phyloP scores from a whole-genome alignment of 1,284 basidiomycete genomes.

The Melampsora abietis-canadensis region DNA sequence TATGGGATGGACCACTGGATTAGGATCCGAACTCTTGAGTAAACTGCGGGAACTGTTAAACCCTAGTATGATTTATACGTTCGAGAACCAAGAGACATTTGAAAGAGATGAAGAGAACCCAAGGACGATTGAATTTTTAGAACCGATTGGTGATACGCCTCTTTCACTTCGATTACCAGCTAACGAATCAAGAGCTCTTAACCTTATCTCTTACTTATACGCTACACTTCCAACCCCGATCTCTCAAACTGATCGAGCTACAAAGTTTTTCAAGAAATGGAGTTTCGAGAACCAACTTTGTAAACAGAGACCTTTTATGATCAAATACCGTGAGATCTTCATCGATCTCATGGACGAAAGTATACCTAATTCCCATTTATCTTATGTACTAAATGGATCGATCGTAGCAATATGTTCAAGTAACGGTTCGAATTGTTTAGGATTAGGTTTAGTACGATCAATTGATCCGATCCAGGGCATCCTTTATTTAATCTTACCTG shows the following conservation, averaged over 20 bases:
- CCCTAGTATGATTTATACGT: conserved; percentile 24
- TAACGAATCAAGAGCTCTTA: conserved; percentile 15
- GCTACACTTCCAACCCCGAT: background rate
- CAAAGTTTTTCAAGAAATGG: background rate
- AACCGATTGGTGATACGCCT: conserved; percentile 37
- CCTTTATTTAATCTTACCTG: background rate
- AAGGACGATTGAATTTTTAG: background rate
- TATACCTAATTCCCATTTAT: background rate
- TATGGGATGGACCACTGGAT: conserved; percentile 37
- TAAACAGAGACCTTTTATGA: background rate
- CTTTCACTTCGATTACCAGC: conserved; percentile 22
- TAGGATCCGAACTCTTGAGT: conserved; percentile 32
- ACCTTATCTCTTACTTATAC: conserved; percentile 27
- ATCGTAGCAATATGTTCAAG: background rate
- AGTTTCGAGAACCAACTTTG: background rate
- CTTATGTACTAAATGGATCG: background rate
- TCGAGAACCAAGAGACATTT: conserved; percentile 7
- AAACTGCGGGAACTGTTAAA: conserved; percentile 16
- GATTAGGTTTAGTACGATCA: background rate
- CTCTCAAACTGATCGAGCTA: background rate
- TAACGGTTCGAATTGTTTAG: background rate
- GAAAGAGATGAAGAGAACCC: background rate
- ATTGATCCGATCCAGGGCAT: background rate
- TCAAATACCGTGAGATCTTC: background rate
- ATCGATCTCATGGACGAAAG: background rate